A percentile compares a stretch with the other conserved stretches of the same genome.
phyloP scores from a whole-genome alignment of 257 asterid species.

The Plantago ovata region DNA sequence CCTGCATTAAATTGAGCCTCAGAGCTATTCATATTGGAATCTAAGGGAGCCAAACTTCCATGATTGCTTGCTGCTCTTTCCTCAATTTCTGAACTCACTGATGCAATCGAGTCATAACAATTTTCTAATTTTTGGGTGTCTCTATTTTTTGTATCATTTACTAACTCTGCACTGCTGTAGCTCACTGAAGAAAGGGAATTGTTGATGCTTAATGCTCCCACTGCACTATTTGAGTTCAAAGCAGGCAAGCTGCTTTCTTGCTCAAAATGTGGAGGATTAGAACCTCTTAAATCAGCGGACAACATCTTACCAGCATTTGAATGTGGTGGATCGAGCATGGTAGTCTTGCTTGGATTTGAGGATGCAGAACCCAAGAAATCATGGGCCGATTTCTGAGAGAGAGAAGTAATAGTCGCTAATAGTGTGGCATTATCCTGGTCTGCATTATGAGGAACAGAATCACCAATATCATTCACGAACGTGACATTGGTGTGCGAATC shows the following conservation, averaged over 20 bases:
- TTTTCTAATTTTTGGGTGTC: slow-evolving; percentile 19
- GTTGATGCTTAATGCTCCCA: slow-evolving; percentile 14
- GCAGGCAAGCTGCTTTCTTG: slow-evolving; percentile 21
- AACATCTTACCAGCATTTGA: slow-evolving; percentile 5
- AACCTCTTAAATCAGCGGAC: slow-evolving; percentile 22
- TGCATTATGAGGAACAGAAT: slow-evolving; percentile 27
- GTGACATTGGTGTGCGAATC: slow-evolving; percentile 26
- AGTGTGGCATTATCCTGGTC: slow-evolving; percentile 18
- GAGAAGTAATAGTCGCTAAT: no score
- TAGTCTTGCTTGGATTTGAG: background rate
- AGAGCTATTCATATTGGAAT: slow-evolving; percentile 21
- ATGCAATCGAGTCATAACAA: slow-evolving; percentile 25
- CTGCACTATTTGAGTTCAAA: slow-evolving; percentile 24
- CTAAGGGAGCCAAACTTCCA: slow-evolving; percentile 29
- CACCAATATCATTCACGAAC: slow-evolving; percentile 25
- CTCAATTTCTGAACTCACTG: slow-evolving; percentile 35
- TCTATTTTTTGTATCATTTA: slow-evolving; percentile 24
- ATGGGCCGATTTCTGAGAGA: background rate
- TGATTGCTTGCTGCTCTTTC: slow-evolving; percentile 19
- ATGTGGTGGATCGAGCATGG: slow-evolving; percentile 1
- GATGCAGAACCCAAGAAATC: background rate
- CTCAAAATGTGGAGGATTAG: slow-evolving; percentile 24
- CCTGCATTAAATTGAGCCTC: slow-evolving; percentile 24
- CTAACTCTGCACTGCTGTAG: slow-evolving; percentile 20
- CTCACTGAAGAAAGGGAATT: slow-evolving; percentile 21